Evolutionary conservation across 176 grass and related monocot species (phyloP).

Genomic region (Lolium perenne): DNA sequence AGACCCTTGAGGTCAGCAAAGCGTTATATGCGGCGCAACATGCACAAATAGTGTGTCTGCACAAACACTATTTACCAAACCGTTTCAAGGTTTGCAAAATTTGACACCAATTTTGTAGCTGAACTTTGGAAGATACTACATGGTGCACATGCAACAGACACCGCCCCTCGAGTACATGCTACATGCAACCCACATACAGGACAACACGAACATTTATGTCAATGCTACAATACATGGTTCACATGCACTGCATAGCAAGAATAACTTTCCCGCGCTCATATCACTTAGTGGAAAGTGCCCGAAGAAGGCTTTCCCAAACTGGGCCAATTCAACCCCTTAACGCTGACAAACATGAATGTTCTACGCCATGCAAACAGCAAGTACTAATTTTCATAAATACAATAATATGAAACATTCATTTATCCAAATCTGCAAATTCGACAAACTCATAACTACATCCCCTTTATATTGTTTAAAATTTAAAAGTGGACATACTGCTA

Average conservation of each 20-base stretch:
- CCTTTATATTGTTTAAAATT: background rate
- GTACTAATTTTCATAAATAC: background rate
- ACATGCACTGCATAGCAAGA: background rate
- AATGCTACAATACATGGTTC: conserved; percentile 13
- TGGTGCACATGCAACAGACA: background rate
- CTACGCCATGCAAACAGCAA: conserved; percentile 4
- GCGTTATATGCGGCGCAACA: background rate
- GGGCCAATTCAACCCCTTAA: background rate
- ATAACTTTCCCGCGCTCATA: conserved; percentile 4
- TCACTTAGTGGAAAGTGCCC: background rate
- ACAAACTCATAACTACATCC: background rate
- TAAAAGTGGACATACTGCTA: background rate
- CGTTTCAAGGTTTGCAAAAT: background rate
- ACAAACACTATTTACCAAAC: background rate
- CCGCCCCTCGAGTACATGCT: background rate
- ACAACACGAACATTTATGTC: background rate
- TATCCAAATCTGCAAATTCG: background rate
- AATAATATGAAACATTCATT: background rate
- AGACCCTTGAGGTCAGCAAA: background rate
- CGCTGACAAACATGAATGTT: background rate
- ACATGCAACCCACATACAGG: background rate
- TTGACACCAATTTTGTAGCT: background rate
- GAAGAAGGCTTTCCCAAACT: background rate
- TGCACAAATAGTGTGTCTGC: conserved; percentile 11
- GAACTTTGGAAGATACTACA: background rate